Conservation (phyloP, 352 stramenopile genomes). For the Globisporangium nunn region DNA sequence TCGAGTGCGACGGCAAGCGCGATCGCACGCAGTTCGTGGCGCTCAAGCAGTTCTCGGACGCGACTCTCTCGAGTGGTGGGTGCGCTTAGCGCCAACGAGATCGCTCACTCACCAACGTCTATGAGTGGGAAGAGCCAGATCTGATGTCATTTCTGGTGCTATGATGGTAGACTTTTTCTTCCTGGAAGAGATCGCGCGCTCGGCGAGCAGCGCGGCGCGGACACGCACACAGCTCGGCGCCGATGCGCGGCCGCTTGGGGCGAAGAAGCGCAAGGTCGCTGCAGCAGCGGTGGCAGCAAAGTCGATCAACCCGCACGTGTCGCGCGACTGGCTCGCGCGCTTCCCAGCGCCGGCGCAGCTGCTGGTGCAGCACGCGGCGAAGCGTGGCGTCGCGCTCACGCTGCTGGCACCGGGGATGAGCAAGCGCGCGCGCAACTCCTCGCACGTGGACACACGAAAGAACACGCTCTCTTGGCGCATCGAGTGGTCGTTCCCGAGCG, state of each 20-base stretch:
- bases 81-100: conserved; percentile 4
- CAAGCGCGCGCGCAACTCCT: conserved; percentile 69
- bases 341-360: conserved; percentile 67
- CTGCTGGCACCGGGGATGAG: conserved; percentile 77
- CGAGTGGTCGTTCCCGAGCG: conserved; percentile 66
- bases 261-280: conserved; percentile 22
- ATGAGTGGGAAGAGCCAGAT: neutral
- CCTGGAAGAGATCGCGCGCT: conserved; percentile 60
- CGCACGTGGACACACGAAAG: conserved; percentile 62
- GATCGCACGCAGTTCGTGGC: conserved; percentile 77
- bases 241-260: conserved; percentile 19
- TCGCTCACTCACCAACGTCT: too few species aligned
- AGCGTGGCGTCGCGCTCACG: conserved; percentile 60
- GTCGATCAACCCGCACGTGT: conserved; percentile 51
- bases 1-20: conserved; percentile 72
- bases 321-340: conserved; percentile 59
- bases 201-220: conserved; percentile 35
- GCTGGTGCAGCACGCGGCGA: conserved; percentile 58
- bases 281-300: neutral
- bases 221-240: conserved; percentile 34
- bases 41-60: conserved; percentile 67
- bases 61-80: conserved; percentile 75
- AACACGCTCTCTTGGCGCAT: conserved; percentile 64
- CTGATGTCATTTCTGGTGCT: neutral
- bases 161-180: conserved; percentile 59